phyloP scores from a whole-genome alignment of 768 basidiomycete genomes.

The Calocera viscosa region DNA sequence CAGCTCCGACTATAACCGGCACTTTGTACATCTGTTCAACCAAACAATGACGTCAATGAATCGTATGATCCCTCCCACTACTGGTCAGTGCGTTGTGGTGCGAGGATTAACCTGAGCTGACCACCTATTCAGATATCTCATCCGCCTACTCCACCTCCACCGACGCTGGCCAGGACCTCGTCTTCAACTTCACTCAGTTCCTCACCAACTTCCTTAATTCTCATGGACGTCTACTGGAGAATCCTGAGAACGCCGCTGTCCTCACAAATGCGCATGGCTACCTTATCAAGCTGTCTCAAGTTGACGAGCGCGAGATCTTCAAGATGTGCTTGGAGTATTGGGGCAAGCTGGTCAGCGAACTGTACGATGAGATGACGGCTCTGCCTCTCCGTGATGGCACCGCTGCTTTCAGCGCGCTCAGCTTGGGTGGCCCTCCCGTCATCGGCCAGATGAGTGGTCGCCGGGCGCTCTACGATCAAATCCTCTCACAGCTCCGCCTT shows the following conservation, averaged over 20 bases:
- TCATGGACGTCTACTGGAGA: slow-evolving; percentile 90
- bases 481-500: slow-evolving; percentile 81
- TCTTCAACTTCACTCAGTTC: slow-evolving; percentile 95
- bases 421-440: slow-evolving; percentile 48
- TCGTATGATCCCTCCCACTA: slow-evolving; percentile 90
- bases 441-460: slow-evolving; percentile 32
- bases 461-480: slow-evolving; percentile 92
- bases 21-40: slow-evolving; percentile 94
- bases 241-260: slow-evolving; percentile 77
- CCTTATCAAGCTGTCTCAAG: slow-evolving; percentile 95
- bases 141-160: slow-evolving; percentile 80
- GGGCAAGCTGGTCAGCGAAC: slow-evolving; percentile 85
- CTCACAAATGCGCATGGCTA: slow-evolving; percentile 94
- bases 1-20: slow-evolving; percentile 91
- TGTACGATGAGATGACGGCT: slow-evolving; percentile 94
- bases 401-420: slow-evolving; percentile 81
- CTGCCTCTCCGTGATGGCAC: slow-evolving; percentile 40
- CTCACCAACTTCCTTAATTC: slow-evolving; percentile 89
- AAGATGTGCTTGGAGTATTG: slow-evolving; percentile 99
- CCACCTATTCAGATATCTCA: slow-evolving; percentile 47
- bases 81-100: slow-evolving; percentile 43
- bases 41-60: slow-evolving; percentile 98
- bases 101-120: slow-evolving; percentile 11
- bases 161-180: slow-evolving; percentile 90
- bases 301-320: slow-evolving; percentile 98